phyloP scores from a whole-genome alignment of 1,139 yeast species.

The Eremothecium coryli region DNA sequence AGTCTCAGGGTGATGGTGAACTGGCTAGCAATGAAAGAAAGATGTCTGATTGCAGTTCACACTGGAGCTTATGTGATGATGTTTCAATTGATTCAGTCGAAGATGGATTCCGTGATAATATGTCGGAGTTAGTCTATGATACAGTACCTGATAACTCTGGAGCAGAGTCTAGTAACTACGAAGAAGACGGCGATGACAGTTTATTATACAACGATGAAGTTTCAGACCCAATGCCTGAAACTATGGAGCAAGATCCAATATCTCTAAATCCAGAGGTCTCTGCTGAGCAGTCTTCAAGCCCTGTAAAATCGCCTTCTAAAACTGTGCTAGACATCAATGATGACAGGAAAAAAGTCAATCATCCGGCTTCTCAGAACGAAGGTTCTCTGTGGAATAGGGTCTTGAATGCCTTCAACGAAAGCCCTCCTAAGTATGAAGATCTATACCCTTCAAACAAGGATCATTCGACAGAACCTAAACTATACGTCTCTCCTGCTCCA shows the following conservation, averaged over 20 bases:
- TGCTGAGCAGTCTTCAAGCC: neutral
- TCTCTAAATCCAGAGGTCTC: neutral
- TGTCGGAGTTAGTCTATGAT: conserved; percentile 18
- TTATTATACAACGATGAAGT: conserved; percentile 17
- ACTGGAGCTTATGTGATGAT: conserved; percentile 52
- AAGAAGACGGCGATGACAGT: conserved; percentile 30
- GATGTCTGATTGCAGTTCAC: conserved; percentile 36
- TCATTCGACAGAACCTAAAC: conserved; percentile 16
- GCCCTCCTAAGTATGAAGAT: conserved; percentile 72
- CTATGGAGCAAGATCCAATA: conserved; percentile 10
- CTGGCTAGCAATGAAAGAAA: conserved; percentile 14
- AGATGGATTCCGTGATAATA: conserved; percentile 22
- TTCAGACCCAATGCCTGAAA: conserved; percentile 17
- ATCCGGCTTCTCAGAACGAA: conserved; percentile 5
- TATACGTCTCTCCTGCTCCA: conserved; percentile 29
- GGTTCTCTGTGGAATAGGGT: conserved; percentile 53
- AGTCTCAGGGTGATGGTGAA: conserved; percentile 7
- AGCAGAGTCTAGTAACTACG: conserved; percentile 23
- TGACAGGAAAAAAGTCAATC: neutral
- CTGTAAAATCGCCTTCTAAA: neutral
- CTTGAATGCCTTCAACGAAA: conserved; percentile 49
- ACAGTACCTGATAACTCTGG: conserved; percentile 25
- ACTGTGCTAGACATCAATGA: neutral
- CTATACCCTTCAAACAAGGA: conserved; percentile 46
- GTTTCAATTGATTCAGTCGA: conserved; percentile 23